Base-by-base conservation (phyloP, 768 basidiomycete genomes). In the Dioszegia crocea region DNA sequence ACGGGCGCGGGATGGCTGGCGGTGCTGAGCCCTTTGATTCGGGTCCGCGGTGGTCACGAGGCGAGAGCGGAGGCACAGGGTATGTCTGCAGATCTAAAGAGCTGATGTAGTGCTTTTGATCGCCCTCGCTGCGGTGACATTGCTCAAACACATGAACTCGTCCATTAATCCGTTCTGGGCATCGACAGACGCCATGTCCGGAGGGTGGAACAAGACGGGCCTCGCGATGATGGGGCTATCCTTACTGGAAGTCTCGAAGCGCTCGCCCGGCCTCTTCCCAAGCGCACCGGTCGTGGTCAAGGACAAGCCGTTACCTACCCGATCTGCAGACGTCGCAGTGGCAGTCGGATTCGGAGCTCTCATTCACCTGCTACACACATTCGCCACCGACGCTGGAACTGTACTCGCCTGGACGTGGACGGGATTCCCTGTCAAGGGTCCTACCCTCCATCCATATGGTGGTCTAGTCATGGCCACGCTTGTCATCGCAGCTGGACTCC, bases 111-210 rank as follows among this genome's bases (percentile, higher is more conserved):
- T 87, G 0, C 80, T 84, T 39, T 83, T 84, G 2, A 71, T 85
- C 19, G 90, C 89, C 1, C 78, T 91, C 16, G 67, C 88, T 26
- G 59, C 86, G 4, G 82, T 87, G 0, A 83, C 86, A 1, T 63
- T 90, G 17, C 80, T 85, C 19, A 93, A 92, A 72, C 86, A 87
- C 62, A 80, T 83, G 14, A 89, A 91, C 67, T 82, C 88, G 68
- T 84, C 86, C 0, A 90, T 88, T 63, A 91, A 91, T 66, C 89
- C 89, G 62, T 86, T 91, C 27, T 93, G 90, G 90, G 85, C 86
- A 1, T 84, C 88, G 68, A 80, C 88, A 24, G 81, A 88, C 64
- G 81, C 80, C 53, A 77, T 81, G 26, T 84, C 85, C 0, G 85
- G 84, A 16, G 85, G 87, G 14, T 86, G 82, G 77, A 90, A 91